Conservation (phyloP, 176 grass and related monocot genomes). For the Oryza rufipogon region DNA sequence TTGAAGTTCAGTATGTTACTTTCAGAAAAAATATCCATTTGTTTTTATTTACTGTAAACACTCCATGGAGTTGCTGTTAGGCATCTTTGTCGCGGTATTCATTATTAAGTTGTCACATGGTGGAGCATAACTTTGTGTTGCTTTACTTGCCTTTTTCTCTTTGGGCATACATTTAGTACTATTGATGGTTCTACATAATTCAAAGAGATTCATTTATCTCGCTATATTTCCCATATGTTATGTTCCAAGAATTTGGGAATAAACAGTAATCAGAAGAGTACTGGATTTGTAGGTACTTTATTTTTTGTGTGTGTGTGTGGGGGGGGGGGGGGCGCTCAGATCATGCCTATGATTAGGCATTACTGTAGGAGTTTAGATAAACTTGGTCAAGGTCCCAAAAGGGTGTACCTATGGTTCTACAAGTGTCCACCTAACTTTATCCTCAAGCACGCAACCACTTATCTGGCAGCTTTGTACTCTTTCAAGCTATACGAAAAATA, state of each 20-base stretch:
- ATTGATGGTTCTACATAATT: not conserved
- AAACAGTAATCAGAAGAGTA: not conserved
- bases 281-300: slow-evolving; percentile 9
- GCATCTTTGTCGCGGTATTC: not conserved
- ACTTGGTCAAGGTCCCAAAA: not conserved
- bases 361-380: not conserved
- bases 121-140: slow-evolving; percentile 3
- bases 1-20: slow-evolving; percentile 3
- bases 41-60: not conserved
- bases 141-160: not conserved
- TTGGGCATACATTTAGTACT: not conserved
- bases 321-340: not conserved
- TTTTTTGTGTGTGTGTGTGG: too few species aligned
- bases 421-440: not conserved
- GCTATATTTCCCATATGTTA: slow-evolving; percentile 17
- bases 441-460: slow-evolving; percentile 7
- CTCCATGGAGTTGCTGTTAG: slow-evolving; percentile 2
- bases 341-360: slow-evolving; percentile 19
- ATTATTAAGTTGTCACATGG: slow-evolving; percentile 9
- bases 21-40: not conserved
- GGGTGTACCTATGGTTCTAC: not conserved
- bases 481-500: slow-evolving; percentile 2
- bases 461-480: not conserved
- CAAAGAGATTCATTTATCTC: not conserved
- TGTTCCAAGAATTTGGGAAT: slow-evolving; percentile 15